Evolutionary conservation across 2,329 filamentous ascomycete species (phyloP).

Genomic region (Scytalidium lignicola): DNA sequence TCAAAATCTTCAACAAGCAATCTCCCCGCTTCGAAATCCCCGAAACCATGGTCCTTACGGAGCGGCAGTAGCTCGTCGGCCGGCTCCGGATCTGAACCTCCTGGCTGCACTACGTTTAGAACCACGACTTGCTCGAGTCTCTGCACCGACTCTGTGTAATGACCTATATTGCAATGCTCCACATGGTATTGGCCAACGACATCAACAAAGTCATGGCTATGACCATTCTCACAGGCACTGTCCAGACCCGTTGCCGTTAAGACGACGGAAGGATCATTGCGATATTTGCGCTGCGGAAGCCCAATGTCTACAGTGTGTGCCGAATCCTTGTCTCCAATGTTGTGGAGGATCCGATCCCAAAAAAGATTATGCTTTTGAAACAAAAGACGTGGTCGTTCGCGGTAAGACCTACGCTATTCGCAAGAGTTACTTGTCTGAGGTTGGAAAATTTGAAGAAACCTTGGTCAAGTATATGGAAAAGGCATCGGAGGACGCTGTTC

Average conservation of each 20-base stretch:
- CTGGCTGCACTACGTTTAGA: not conserved
- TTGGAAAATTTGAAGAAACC: conserved; percentile 20
- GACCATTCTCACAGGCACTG: not conserved
- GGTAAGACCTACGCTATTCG: conserved; percentile 18
- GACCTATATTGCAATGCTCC: not conserved
- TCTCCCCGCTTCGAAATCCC: not conserved
- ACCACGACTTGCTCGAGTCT: not conserved
- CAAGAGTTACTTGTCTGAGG: conserved; percentile 18
- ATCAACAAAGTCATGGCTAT: not conserved
- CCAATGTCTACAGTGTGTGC: not conserved
- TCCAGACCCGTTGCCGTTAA: not conserved
- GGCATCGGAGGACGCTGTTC: conserved; percentile 19
- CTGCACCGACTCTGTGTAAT: not conserved
- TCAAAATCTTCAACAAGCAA: not conserved
- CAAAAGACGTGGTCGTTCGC: conserved; percentile 21
- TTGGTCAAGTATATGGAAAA: conserved; percentile 19
- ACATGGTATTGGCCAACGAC: not conserved
- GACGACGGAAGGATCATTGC: too few relatives aligned
- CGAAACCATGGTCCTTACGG: not conserved
- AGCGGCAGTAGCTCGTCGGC: not conserved
- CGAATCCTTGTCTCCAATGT: not conserved
- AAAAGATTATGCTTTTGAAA: conserved; percentile 10
- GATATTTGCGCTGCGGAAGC: not conserved
- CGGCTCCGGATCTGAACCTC: not conserved
- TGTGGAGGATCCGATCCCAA: not conserved